These are phyloP conservation scores for Aspergillus sp. DNA, from an alignment of 2,329 filamentous ascomycete genomes.

Conservation along the genomic window DNA sequence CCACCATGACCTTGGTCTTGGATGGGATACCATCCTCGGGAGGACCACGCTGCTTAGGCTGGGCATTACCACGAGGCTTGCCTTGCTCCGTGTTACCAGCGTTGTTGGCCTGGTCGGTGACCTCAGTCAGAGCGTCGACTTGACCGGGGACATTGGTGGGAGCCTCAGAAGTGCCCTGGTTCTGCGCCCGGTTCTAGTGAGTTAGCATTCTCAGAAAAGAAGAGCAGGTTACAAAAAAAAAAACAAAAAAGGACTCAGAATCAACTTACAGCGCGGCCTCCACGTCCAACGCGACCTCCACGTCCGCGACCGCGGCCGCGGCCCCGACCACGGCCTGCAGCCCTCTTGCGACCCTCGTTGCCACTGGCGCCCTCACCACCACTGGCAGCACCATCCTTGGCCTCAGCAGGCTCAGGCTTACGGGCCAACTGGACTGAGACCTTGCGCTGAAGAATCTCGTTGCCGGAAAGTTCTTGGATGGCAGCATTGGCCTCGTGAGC, in stretches of 20 bases:
- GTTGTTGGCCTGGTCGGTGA: constrained; percentile 40
- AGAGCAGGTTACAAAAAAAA: no score
- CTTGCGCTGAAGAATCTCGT: constrained; percentile 97
- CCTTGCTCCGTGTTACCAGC: constrained; percentile 30
- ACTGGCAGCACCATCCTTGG: constrained; percentile 67
- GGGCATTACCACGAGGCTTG: constrained; percentile 42
- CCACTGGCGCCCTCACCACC: constrained; percentile 64
- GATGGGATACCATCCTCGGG: constrained; percentile 95
- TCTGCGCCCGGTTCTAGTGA: constrained; percentile 15
- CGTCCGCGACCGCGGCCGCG: constrained; percentile 58
- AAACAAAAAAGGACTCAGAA: no score
- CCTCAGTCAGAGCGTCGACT: constrained; percentile 46
- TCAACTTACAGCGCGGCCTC: constrained; percentile 44
- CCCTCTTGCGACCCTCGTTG: constrained; percentile 55
- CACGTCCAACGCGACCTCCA: constrained; percentile 62
- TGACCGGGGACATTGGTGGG: constrained; percentile 12
- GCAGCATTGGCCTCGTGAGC: constrained; percentile 91
- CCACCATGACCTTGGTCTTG: constrained; percentile 99
- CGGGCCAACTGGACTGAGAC: constrained; percentile 97
- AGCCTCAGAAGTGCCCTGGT: constrained; percentile 17
- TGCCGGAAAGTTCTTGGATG: constrained; percentile 89
- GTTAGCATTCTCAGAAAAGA: no score
- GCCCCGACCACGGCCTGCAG: constrained; percentile 54
- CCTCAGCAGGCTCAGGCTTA: constrained; percentile 81
- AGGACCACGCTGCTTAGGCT: constrained; percentile 78